phyloP scores from a whole-genome alignment of 106 monocot species.

The Apostasia ramifera region DNA sequence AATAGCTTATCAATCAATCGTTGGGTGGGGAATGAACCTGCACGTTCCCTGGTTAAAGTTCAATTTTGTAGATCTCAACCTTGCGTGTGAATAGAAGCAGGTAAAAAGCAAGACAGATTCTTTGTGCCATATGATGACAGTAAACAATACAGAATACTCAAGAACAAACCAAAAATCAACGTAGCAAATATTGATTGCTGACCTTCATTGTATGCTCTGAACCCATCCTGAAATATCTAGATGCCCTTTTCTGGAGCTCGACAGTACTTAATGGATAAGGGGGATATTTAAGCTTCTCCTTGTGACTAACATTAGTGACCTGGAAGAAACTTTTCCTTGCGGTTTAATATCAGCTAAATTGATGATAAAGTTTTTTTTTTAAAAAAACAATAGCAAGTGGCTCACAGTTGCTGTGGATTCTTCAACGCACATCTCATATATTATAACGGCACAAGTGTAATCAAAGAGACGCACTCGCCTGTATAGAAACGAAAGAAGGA shows the following conservation, averaged over 20 bases:
- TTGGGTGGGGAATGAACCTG: too few species aligned
- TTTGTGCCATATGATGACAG: too few species aligned
- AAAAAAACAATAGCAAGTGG: constrained; percentile 6
- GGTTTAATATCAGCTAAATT: not conserved
- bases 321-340: constrained; percentile 16
- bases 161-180: not conserved
- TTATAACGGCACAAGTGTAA: constrained; percentile 63
- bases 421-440: constrained; percentile 97
- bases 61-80: too few species aligned
- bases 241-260: constrained; percentile 96
- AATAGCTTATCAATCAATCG: too few species aligned
- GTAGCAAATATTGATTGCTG: not conserved
- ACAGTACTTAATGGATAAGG: constrained; percentile 89
- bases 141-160: too few species aligned
- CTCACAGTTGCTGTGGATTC: constrained; percentile 90
- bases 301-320: constrained; percentile 70
- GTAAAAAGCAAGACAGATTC: too few species aligned
- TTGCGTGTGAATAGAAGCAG: too few species aligned
- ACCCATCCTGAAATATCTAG: constrained; percentile 97
- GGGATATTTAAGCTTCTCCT: constrained; percentile 92
- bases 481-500: constrained; percentile 12
- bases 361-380: not conserved
- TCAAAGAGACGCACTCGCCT: constrained; percentile 90
- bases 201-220: constrained; percentile 98
- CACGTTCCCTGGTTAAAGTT: too few species aligned